phyloP scores from a whole-genome alignment of 2,329 filamentous ascomycete genomes.

The Monosporascus sp. region DNA sequence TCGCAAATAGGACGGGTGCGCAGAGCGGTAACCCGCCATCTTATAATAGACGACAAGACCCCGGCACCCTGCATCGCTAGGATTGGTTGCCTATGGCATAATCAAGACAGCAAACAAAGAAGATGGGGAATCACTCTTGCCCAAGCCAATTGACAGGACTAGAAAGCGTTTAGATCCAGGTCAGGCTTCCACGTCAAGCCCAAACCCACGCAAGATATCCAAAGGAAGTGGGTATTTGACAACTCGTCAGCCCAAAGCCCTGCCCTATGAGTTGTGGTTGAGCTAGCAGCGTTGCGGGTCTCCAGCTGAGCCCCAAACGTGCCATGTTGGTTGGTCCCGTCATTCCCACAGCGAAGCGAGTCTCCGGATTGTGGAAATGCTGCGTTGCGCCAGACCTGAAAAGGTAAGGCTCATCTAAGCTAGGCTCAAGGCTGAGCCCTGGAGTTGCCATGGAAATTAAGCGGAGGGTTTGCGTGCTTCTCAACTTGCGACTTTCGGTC shows the following conservation, averaged over 20 bases:
- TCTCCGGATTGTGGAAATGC: not conserved
- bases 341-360: not conserved
- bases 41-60: not conserved
- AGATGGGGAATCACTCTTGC: not conserved
- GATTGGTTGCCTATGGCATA: not conserved
- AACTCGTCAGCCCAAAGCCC: not conserved
- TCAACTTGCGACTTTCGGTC: too few species aligned
- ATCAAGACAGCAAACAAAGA: not conserved
- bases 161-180: too few species aligned
- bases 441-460: too few species aligned
- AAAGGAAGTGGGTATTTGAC: not conserved
- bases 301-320: not conserved
- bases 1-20: not conserved
- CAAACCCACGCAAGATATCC: not conserved
- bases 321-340: not conserved
- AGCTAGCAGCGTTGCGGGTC: not conserved
- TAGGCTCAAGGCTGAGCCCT: not conserved
- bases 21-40: not conserved
- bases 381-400: not conserved
- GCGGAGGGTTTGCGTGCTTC: too few species aligned
- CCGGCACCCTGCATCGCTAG: not conserved
- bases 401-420: not conserved
- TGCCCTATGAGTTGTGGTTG: not conserved
- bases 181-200: too few species aligned
- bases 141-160: too few species aligned